Evolutionary conservation across 2,329 filamentous ascomycete genomes (phyloP), one percentile per base, ranked within the genome.

Genomic region (Clonostachys chloroleuca): DNA sequence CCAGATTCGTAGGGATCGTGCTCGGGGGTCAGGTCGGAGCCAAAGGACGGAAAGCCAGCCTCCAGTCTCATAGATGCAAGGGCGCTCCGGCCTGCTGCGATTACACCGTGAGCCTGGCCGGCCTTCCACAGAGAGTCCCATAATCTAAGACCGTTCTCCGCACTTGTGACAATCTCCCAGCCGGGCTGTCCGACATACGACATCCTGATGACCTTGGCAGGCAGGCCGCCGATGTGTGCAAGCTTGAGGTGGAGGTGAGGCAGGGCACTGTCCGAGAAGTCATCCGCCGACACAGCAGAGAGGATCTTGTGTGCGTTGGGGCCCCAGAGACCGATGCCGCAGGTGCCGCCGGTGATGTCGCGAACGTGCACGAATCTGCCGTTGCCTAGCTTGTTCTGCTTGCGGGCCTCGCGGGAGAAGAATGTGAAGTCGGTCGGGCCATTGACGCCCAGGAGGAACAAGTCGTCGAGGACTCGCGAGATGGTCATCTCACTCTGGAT

Each of bases 261-360:
- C 1, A 84, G 63, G 0, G 64, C 72, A 18, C 64, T 63, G 48
- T 70, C 64, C 6, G 62, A 62, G 47, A 77, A 71, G 55, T 78
- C 72, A 34, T 75, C 73, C 5, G 18, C 13, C 52, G 65, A 74
- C 48, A 77, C 59, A 0, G 57, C 55, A 5, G 60, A 54, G 36
- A 84, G 68, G 0, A 84, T 73, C 3, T 80, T 72, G 5, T 68
- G 64, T 0, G 80, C 67, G 12, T 65, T 69, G 41, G 82, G 82
- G 0, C 81, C 81, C 80, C 81, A 85, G 14, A 85, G 74, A 0
- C 81, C 81, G 17, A 85, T 69, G 49, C 76, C 78, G 56, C 80
- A 84, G 1, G 80, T 83, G 5, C 70, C 74, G 2, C 78, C 76
- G 0, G 81, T 85, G 41, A 83, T 69, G 40, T 85, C 81, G 34